Evolutionary conservation across 768 basidiomycete genomes (phyloP).

Genomic region (Pilatotrama ljubarskyi): DNA sequence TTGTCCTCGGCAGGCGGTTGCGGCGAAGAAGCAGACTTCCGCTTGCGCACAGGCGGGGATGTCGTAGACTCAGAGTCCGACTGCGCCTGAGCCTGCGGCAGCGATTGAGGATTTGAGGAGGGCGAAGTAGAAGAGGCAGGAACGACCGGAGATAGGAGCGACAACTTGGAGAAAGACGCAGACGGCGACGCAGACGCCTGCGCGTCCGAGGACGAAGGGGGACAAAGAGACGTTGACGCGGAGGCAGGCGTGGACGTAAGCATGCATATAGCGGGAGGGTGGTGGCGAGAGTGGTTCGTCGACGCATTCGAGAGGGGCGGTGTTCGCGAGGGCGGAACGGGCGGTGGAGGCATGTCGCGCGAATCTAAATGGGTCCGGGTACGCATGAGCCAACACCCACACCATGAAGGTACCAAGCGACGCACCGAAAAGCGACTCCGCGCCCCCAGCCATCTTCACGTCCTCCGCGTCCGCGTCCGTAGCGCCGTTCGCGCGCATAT

Average conservation of each 20-base stretch:
- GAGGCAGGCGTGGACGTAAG: neutral
- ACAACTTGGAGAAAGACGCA: constrained; percentile 52
- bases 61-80: neutral
- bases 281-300: constrained; percentile 10
- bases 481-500: too few relatives aligned
- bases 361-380: constrained; percentile 29
- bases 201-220: neutral
- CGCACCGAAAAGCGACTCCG: constrained; percentile 17
- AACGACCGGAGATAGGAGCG: constrained; percentile 41
- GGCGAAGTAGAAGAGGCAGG: constrained; percentile 9
- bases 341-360: constrained; percentile 51
- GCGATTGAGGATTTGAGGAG: constrained; percentile 11
- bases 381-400: neutral
- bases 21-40: neutral
- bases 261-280: constrained; percentile 3
- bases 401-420: neutral
- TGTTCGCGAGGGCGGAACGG: constrained; percentile 46
- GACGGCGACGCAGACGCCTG: neutral
- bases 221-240: neutral
- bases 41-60: neutral
- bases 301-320: constrained; percentile 36
- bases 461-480: neutral
- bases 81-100: neutral
- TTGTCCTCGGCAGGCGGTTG: neutral
- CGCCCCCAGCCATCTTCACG: constrained; percentile 18